These are phyloP conservation scores for Brassica napus DNA, from an alignment of 345 rosid species.

Conservation along the genomic window Da-Ae NC_063434.1:23902501-23903000, in stretches of 20 bases:
- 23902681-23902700: constrained; percentile 62
- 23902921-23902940: constrained; percentile 1
- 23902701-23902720: constrained; percentile 87
- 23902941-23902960: neutral
- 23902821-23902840: constrained; percentile 86
- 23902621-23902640: neutral
- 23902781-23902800: neutral
- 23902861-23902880: constrained; percentile 86
- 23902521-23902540: too few species aligned
- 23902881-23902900: constrained; percentile 59
- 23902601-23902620: too few species aligned
- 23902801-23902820: constrained; percentile 80
- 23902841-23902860: constrained; percentile 72
- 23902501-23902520: too few species aligned
- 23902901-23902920: constrained; percentile 12
- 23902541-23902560: constrained; percentile 18
- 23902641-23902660: constrained; percentile 24
- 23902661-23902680: constrained; percentile 55
- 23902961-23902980: constrained; percentile 79
- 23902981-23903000: constrained; percentile 77
- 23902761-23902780: neutral
- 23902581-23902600: too few species aligned
- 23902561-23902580: constrained; percentile 18
- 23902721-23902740: constrained; percentile 83
- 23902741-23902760: neutral